A percentile compares a stretch with the other conserved stretches of the same genome.
Conservation (phyloP, 169 alveolate genomes). For the Eimeria maxima region DNA sequence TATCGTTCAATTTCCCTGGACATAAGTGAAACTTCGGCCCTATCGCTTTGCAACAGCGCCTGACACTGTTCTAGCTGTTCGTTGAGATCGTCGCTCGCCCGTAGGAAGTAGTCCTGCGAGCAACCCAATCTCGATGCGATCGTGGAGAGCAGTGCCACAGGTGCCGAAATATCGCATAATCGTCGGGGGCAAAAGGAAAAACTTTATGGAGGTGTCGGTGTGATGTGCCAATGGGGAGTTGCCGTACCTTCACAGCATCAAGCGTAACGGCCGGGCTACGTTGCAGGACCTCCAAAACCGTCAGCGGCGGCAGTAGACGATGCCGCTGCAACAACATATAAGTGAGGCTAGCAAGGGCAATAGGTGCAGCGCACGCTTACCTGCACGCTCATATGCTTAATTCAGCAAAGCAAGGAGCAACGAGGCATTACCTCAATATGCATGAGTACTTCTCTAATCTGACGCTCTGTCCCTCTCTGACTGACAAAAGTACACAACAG, state of each 20-base stretch:
- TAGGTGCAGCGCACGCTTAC: neutral
- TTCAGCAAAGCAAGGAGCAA: neutral
- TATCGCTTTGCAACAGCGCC: slow-evolving; percentile 74
- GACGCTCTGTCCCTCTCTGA: slow-evolving; percentile 70
- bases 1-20: slow-evolving; percentile 54
- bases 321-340: slow-evolving; percentile 61
- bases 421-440: slow-evolving; percentile 76
- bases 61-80: slow-evolving; percentile 56
- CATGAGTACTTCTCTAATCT: slow-evolving; percentile 67
- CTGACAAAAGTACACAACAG: slow-evolving; percentile 36
- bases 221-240: neutral
- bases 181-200: neutral
- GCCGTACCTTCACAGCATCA: slow-evolving; percentile 82
- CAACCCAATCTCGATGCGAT: neutral
- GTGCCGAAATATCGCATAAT: neutral
- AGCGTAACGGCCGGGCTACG: slow-evolving; percentile 78
- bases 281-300: slow-evolving; percentile 81
- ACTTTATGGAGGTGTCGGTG: neutral
- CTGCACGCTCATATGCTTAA: neutral
- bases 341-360: neutral
- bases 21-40: slow-evolving; percentile 76
- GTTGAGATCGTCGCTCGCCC: slow-evolving; percentile 66
- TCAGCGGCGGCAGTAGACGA: slow-evolving; percentile 82
- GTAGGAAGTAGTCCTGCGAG: slow-evolving; percentile 70
- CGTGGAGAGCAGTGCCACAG: slow-evolving; percentile 5